phyloP scores from a whole-genome alignment of 805 yeast species.

The baker's yeast (Saccharomyces cerevisiae) region DNA sequence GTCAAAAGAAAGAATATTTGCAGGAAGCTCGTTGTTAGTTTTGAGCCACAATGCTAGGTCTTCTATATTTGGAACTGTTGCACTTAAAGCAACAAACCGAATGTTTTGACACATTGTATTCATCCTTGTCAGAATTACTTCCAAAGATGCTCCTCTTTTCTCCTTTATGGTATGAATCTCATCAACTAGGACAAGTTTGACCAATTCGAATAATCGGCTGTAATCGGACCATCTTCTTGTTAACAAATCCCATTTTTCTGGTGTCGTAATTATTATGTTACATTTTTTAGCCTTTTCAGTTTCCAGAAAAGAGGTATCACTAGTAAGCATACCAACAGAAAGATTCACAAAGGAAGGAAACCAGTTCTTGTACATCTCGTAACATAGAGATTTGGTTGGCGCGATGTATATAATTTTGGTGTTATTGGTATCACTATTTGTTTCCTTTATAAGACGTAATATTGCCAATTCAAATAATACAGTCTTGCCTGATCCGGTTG shows the following conservation, averaged over 20 bases:
- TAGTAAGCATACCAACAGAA: slow-evolving; percentile 43
- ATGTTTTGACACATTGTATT: slow-evolving; percentile 31
- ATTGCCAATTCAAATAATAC: slow-evolving; percentile 48
- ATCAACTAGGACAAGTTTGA: slow-evolving; percentile 40
- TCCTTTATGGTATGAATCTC: slow-evolving; percentile 42
- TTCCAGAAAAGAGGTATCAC: slow-evolving; percentile 43
- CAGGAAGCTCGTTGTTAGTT: slow-evolving; percentile 17
- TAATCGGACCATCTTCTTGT: slow-evolving; percentile 45
- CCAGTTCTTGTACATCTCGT: slow-evolving; percentile 44
- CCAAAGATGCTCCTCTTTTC: slow-evolving; percentile 41
- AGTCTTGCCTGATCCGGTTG: slow-evolving; percentile 56
- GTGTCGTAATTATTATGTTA: slow-evolving; percentile 49
- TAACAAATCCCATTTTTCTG: slow-evolving; percentile 55
- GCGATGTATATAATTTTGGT: slow-evolving; percentile 42
- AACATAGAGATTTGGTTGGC: slow-evolving; percentile 52
- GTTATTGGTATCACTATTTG: slow-evolving; percentile 7
- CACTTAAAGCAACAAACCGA: slow-evolving; percentile 43
- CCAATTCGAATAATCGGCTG: slow-evolving; percentile 32
- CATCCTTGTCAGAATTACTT: slow-evolving; percentile 43
- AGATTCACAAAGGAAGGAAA: slow-evolving; percentile 34
- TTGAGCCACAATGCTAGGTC: slow-evolving; percentile 42
- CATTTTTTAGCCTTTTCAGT: slow-evolving; percentile 40
- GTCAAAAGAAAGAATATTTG: slow-evolving; percentile 37
- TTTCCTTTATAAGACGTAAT: slow-evolving; percentile 26
- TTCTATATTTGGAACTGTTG: slow-evolving; percentile 44